phyloP scores from a whole-genome alignment of 495 filamentous ascomycete species.

The Halenospora varia region DNA sequence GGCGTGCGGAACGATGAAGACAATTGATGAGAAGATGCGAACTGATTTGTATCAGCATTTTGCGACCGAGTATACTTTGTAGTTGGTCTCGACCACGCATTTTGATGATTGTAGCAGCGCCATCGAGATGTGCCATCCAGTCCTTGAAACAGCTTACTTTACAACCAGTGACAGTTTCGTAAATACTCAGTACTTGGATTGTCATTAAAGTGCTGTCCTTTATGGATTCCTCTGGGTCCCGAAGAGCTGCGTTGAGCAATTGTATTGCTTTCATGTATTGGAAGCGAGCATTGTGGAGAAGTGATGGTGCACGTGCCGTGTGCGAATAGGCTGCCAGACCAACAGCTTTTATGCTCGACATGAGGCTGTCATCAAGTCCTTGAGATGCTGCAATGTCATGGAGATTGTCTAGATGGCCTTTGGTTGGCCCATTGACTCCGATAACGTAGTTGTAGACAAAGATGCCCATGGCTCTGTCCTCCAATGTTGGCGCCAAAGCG shows the following conservation, averaged over 20 bases:
- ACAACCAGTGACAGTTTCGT: conserved; percentile 49
- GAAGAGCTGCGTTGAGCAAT: conserved; percentile 47
- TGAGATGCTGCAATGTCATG: conserved; percentile 22
- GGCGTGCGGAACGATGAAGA: conserved; percentile 28
- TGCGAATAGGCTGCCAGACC: conserved; percentile 50
- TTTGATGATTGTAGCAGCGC: conserved; percentile 54
- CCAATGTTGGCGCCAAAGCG: conserved; percentile 19
- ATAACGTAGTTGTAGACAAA: conserved; percentile 40
- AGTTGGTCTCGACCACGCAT: conserved; percentile 55
- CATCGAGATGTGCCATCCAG: conserved; percentile 57
- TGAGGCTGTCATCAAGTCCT: conserved; percentile 32
- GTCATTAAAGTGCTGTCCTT: conserved; percentile 59
- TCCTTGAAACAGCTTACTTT: conserved; percentile 40
- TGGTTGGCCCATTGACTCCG: conserved; percentile 27
- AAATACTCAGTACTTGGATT: conserved; percentile 55
- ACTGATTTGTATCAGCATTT: conserved; percentile 53
- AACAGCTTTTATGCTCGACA: conserved; percentile 41
- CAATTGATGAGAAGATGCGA: conserved; percentile 38
- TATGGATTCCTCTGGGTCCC: conserved; percentile 46
- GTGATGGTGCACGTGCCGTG: conserved; percentile 28
- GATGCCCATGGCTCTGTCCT: conserved; percentile 38
- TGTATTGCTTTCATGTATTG: conserved; percentile 47
- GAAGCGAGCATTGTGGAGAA: conserved; percentile 37
- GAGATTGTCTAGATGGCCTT: conserved; percentile 29
- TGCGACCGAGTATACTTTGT: conserved; percentile 42